These are phyloP conservation scores for Gaillardinia entomophila DNA, from an alignment of 805 yeast species.

Conservation along the genomic window DNA sequence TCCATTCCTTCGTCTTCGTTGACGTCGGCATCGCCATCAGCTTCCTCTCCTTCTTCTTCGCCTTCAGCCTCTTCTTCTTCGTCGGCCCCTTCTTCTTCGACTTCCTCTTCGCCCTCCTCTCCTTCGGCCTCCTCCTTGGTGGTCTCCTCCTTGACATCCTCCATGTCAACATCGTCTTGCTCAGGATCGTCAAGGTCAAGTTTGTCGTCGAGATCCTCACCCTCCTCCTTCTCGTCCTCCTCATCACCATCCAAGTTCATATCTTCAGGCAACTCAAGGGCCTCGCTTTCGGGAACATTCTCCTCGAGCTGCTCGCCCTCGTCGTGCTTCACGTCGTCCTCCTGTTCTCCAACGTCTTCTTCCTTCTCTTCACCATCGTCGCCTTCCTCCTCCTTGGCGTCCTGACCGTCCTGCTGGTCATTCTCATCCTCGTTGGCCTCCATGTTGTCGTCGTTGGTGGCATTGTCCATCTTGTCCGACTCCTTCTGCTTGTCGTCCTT, in stretches of 20 bases:
- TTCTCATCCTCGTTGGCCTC: conserved; percentile 41
- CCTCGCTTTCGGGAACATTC: conserved; percentile 76
- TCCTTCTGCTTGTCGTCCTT: conserved; percentile 79
- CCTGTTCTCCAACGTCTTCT: conserved; percentile 78
- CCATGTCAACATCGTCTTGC: conserved; percentile 17
- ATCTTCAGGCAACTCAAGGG: conserved; percentile 88
- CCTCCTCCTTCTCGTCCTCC: conserved; percentile 14
- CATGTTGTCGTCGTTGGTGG: conserved; percentile 47
- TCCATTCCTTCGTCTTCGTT: conserved; percentile 22
- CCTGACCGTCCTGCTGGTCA: conserved; percentile 19
- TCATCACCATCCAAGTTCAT: conserved; percentile 81
- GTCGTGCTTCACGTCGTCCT: conserved; percentile 67
- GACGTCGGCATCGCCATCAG: conserved; percentile 11
- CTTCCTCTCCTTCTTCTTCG: conserved; percentile 8
- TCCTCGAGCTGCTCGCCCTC: conserved; percentile 66
- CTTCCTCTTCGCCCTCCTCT: conserved; percentile 21
- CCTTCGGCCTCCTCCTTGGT: conserved; percentile 21
- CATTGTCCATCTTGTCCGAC: conserved; percentile 58
- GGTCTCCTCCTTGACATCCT: conserved; percentile 22
- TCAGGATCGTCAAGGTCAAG: conserved; percentile 15
- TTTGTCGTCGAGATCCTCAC: conserved; percentile 1
- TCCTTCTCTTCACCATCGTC: conserved; percentile 54
- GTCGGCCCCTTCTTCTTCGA: conserved; percentile 23
- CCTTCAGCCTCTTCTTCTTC: conserved; percentile 10
- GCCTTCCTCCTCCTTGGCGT: conserved; percentile 19